phyloP scores from a whole-genome alignment of 371 early-diverging fungal genomes.

The Capillidium heterosporum region DNA sequence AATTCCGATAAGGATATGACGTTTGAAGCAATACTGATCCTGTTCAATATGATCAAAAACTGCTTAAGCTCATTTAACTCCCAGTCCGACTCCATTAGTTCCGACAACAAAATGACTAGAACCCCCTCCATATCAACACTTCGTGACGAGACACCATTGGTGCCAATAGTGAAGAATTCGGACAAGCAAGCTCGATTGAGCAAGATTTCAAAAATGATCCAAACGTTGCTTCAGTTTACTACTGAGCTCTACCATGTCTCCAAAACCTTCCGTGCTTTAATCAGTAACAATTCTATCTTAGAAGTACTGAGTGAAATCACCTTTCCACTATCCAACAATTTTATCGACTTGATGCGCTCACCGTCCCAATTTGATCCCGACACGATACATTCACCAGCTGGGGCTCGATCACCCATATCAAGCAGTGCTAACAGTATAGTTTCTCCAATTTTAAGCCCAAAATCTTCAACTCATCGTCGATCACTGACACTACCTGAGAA shows the following conservation, averaged over 20 bases:
- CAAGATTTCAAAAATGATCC: slow-evolving; percentile 9
- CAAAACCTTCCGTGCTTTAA: slow-evolving; percentile 32
- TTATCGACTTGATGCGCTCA: background rate
- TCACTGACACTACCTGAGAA: background rate
- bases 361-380: too few relatives aligned
- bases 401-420: background rate
- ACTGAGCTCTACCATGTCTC: slow-evolving; percentile 27
- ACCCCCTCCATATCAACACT: too few relatives aligned
- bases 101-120: too few relatives aligned
- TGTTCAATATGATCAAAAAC: slow-evolving; percentile 20
- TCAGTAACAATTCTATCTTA: slow-evolving; percentile 13
- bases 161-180: background rate
- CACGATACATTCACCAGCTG: too few relatives aligned
- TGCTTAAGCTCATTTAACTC: slow-evolving; percentile 1
- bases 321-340: background rate
- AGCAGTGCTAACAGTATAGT: background rate
- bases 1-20: slow-evolving; percentile 11
- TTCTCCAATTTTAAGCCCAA: background rate
- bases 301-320: background rate
- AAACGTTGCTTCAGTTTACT: slow-evolving; percentile 29
- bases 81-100: too few relatives aligned
- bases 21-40: slow-evolving; percentile 18
- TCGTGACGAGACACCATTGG: too few relatives aligned
- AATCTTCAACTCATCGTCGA: background rate
- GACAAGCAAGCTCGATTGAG: background rate